A percentile compares a stretch with the other conserved stretches of the same genome.
Evolutionary conservation across 805 yeast species (phyloP).

Genomic region (Metschnikowia orientalis): DNA sequence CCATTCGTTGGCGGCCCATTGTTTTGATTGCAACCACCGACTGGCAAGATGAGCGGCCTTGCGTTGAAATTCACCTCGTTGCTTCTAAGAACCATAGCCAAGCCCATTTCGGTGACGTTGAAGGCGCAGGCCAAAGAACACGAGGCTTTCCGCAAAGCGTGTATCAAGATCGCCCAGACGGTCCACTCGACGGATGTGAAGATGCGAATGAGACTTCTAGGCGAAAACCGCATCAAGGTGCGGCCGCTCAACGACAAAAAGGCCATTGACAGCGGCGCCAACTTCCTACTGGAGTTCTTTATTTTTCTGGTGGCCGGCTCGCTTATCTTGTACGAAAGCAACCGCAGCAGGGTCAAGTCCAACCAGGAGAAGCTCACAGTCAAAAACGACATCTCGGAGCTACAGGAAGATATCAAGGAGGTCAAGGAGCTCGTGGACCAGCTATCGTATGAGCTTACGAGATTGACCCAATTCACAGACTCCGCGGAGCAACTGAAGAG

Average conservation of each 20-base stretch:
- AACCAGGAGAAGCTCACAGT: constrained; percentile 56
- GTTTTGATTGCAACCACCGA: too few relatives aligned
- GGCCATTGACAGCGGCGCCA: constrained; percentile 82
- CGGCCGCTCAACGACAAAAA: constrained; percentile 78
- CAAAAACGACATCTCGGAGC: constrained; percentile 64
- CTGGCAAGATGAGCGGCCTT: constrained; percentile 77
- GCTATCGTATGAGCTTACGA: constrained; percentile 13
- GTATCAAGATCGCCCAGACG: constrained; percentile 69
- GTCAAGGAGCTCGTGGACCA: constrained; percentile 32
- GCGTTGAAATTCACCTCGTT: constrained; percentile 72
- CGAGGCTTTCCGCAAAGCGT: constrained; percentile 53
- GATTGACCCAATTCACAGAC: constrained; percentile 7
- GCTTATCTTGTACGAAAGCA: constrained; percentile 65
- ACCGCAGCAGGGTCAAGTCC: constrained; percentile 64
- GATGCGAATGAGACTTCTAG: constrained; percentile 57
- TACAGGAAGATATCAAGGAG: constrained; percentile 67
- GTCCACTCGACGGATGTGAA: constrained; percentile 62
- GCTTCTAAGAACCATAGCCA: constrained; percentile 68
- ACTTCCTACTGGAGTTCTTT: constrained; percentile 68
- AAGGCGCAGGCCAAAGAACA: constrained; percentile 75
- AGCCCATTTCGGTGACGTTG: constrained; percentile 69
- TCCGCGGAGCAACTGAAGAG: not conserved
- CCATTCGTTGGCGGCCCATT: too few relatives aligned
- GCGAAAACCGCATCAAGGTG: constrained; percentile 49
- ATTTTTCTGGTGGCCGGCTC: constrained; percentile 79